Base-by-base conservation (phyloP, 2,329 filamentous ascomycete genomes). In the Rasamsonia emersonii region DNA sequence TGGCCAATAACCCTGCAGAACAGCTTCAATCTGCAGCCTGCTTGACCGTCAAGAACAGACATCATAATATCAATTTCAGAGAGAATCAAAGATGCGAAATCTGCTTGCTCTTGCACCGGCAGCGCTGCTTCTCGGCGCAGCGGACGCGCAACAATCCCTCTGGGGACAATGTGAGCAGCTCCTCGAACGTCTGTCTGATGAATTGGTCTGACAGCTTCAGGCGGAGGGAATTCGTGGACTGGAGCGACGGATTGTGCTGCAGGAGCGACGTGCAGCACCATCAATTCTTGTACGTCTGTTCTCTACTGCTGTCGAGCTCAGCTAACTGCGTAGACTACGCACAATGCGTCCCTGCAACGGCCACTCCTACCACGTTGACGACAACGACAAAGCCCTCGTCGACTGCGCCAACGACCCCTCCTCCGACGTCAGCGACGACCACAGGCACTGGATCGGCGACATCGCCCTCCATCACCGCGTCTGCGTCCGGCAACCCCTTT, bases 401-500 rank as follows among this genome's bases (percentile, higher is more conserved):
- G 9, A 41, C 46, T 2, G 44, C 43, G 6, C 31, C 39, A 9
- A 28, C 31, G 15, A 28, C 34, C 9, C 28, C 34, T 4, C 27
- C 24, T 27, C n/a, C n/a, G n/a, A n/a, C n/a, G n/a, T n/a, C 36
- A 14, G 37, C 34, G 18, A 64, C 62, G 1, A 62, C 58, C 7
- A 56, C 56, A 24, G 66, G 61, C 44, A 54, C n/a, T n/a, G n/a
- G n/a, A n/a, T n/a, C n/a, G n/a, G n/a, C n/a, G n/a, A n/a, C n/a
- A n/a, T n/a, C n/a, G n/a, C n/a, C n/a, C n/a, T n/a, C n/a, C n/a
- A n/a, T n/a, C n/a, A n/a, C n/a, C n/a, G n/a, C n/a, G n/a, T n/a
- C n/a, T n/a, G 32, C 45, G 18, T 38, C 65, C 9, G 75, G 74
- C 18, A 73, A 73, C 44, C 65, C 67, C 0, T 70, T 71, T 36